Evolutionary conservation across 352 stramenopile species (phyloP).

Genomic region (Phytophthora nicotianae): DNA sequence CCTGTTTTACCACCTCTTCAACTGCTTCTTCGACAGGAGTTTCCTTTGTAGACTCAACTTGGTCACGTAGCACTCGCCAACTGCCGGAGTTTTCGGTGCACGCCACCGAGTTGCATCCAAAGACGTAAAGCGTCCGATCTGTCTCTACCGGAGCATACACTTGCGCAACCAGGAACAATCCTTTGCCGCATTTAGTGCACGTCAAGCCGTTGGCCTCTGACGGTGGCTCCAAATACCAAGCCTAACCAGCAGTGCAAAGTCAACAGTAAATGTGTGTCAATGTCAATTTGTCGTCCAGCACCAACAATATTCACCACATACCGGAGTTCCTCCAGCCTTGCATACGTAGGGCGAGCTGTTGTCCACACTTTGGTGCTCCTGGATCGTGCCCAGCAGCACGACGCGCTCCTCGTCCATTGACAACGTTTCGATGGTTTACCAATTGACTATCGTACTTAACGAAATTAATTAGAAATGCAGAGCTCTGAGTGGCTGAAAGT

Average conservation of each 20-base stretch:
- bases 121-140: conserved; percentile 82
- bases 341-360: conserved; percentile 70
- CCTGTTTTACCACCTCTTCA: conserved; percentile 19
- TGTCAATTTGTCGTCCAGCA: neutral
- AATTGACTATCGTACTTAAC: conserved; percentile 23
- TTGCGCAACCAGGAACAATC: conserved; percentile 75
- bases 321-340: conserved; percentile 79
- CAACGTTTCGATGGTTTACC: conserved; percentile 20
- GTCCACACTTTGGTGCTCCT: conserved; percentile 71
- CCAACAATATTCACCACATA: conserved; percentile 30
- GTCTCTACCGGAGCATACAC: conserved; percentile 80
- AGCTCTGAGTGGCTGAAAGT: conserved; percentile 28
- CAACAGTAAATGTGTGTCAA: conserved; percentile 1
- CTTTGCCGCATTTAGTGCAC: conserved; percentile 63
- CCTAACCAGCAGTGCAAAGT: conserved; percentile 34
- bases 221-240: conserved; percentile 60
- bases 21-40: conserved; percentile 1
- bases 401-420: conserved; percentile 61
- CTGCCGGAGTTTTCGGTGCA: conserved; percentile 68
- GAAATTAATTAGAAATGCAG: neutral
- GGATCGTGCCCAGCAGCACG: conserved; percentile 73
- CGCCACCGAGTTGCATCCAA: conserved; percentile 83
- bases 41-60: conserved; percentile 32
- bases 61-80: conserved; percentile 78
- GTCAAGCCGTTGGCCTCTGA: conserved; percentile 42